phyloP scores from a whole-genome alignment of 129 eudicot genomes.

The Pulicaria dysenterica region DNA sequence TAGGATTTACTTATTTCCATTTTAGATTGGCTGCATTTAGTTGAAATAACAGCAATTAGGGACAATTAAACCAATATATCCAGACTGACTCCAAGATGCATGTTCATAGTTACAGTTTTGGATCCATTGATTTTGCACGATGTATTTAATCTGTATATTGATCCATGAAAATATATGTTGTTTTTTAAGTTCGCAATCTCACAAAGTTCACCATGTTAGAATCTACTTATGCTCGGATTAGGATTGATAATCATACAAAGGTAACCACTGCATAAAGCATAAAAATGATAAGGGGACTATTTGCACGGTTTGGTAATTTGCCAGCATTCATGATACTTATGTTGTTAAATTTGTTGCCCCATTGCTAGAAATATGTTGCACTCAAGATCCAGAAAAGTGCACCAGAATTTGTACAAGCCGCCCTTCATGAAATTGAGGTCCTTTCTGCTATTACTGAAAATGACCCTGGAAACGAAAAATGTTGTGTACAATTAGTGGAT shows the following conservation, averaged over 20 bases:
- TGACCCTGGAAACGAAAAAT: conserved; percentile 64
- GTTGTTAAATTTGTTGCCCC: conserved; percentile 25
- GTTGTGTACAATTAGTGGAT: conserved; percentile 74
- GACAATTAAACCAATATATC: too few relatives aligned
- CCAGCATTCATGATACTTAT: conserved; percentile 10
- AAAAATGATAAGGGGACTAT: background rate
- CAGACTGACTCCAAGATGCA: background rate
- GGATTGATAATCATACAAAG: conserved; percentile 16
- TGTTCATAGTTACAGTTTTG: background rate
- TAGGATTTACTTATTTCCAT: background rate
- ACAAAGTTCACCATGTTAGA: conserved; percentile 9
- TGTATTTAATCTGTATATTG: background rate
- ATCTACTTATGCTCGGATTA: background rate
- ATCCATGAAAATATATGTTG: background rate
- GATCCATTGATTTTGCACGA: background rate
- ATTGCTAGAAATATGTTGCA: conserved; percentile 70
- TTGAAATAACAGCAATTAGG: background rate
- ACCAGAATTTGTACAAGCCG: conserved; percentile 92
- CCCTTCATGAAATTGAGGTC: conserved; percentile 87
- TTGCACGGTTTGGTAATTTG: background rate
- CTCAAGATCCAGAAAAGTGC: conserved; percentile 98
- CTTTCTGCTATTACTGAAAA: conserved; percentile 75
- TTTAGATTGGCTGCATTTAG: background rate
- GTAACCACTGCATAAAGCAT: conserved; percentile 4
- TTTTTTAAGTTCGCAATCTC: background rate